phyloP scores from a whole-genome alignment of 2,329 filamentous ascomycete species.

The Cladosporium halotolerans region DNA sequence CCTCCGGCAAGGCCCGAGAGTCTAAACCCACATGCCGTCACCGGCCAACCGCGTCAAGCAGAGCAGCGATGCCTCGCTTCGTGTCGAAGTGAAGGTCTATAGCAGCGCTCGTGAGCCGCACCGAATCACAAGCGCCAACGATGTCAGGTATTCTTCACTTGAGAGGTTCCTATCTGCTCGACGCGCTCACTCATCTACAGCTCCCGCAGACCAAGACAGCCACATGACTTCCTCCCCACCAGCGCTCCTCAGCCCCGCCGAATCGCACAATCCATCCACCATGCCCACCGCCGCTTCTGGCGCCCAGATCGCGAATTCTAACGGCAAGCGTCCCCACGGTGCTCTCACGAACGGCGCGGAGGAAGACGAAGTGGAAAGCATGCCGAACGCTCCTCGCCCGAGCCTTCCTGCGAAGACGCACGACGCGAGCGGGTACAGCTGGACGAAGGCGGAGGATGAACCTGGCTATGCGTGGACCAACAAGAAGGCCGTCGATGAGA shows the following conservation, averaged over 20 bases:
- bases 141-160: constrained; percentile 8
- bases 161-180: constrained; percentile 43
- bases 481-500: constrained; percentile 53
- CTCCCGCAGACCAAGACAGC: constrained; percentile 33
- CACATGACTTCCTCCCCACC: constrained; percentile 37
- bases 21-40: not conserved
- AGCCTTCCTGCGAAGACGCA: constrained; percentile 23
- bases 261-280: constrained; percentile 37
- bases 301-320: constrained; percentile 26
- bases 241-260: constrained; percentile 39
- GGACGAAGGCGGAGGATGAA: constrained; percentile 33
- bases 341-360: constrained; percentile 28
- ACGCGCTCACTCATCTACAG: constrained; percentile 26
- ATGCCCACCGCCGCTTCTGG: constrained; percentile 20
- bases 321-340: constrained; percentile 33
- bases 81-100: no score
- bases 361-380: constrained; percentile 21
- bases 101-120: no score
- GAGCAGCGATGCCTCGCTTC: no score
- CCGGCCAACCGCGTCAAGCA: no score
- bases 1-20: not conserved
- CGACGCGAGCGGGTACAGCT: constrained; percentile 27
- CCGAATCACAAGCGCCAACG: not conserved
- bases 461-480: constrained; percentile 50
- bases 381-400: constrained; percentile 17